phyloP scores from a whole-genome alignment of 23 red algal species.

The Gracilaria gracilis region DNA sequence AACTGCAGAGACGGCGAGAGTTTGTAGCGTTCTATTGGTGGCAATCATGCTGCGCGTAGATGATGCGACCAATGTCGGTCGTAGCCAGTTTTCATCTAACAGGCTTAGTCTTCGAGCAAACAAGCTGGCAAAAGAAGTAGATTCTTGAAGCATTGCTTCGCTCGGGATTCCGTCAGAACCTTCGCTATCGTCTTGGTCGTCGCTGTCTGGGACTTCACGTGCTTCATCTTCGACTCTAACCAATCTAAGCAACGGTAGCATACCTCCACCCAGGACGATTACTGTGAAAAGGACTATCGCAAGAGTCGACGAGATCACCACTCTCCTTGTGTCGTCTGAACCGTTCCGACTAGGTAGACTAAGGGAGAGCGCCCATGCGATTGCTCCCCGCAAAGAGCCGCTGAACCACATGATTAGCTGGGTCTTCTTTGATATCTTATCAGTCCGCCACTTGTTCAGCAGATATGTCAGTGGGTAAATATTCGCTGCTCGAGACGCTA shows the following conservation, averaged over 20 bases:
- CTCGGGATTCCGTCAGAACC: slow-evolving; percentile 6
- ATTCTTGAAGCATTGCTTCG: slow-evolving; percentile 8
- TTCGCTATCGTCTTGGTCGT: slow-evolving; percentile 18
- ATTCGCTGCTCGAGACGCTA: slow-evolving; percentile 90
- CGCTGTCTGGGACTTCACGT: neutral
- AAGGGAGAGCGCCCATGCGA: slow-evolving; percentile 98
- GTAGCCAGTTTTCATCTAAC: slow-evolving; percentile 65
- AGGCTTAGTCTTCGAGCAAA: slow-evolving; percentile 30
- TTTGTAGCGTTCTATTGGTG: slow-evolving; percentile 66
- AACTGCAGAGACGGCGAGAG: slow-evolving; percentile 54
- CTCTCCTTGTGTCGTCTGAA: slow-evolving; percentile 85
- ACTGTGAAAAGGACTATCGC: slow-evolving; percentile 99
- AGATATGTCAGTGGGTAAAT: slow-evolving; percentile 89
- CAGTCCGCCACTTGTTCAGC: slow-evolving; percentile 84
- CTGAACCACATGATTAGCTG: slow-evolving; percentile 99
- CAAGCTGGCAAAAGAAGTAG: slow-evolving; percentile 20
- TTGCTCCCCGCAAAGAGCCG: slow-evolving; percentile 92
- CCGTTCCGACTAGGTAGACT: slow-evolving; percentile 81
- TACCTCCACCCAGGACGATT: slow-evolving; percentile 97
- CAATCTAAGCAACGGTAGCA: slow-evolving; percentile 90
- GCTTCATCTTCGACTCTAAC: slow-evolving; percentile 84
- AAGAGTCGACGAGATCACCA: slow-evolving; percentile 94
- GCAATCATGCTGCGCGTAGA: slow-evolving; percentile 59
- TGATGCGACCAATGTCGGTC: slow-evolving; percentile 70
- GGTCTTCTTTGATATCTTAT: slow-evolving; percentile 90